Conservation (phyloP, 2,329 filamentous ascomycete genomes). For the Ceratocystis alfenasii region DNA sequence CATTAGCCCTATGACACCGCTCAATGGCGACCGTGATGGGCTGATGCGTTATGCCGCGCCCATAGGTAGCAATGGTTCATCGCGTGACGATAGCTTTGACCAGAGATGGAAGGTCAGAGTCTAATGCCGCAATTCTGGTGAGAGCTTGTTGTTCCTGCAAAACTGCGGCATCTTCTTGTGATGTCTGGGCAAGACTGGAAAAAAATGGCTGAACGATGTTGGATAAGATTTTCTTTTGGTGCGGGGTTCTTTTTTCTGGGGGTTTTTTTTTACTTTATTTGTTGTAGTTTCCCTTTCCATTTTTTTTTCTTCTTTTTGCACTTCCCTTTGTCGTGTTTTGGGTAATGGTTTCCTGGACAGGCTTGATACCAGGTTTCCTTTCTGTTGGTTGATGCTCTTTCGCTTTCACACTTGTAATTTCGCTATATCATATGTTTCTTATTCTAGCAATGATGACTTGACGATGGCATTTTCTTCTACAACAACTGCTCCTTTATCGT, state of each 20-base stretch:
- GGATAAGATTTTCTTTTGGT: not conserved
- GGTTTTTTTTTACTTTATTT: conserved; percentile 2
- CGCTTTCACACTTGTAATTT: conserved; percentile 1
- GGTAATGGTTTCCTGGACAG: conserved; percentile 1
- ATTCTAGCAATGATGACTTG: conserved; percentile 6
- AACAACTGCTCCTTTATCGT: not conserved
- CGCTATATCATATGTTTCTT: not conserved
- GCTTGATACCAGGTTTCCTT: conserved; percentile 8
- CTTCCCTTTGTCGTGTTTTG: not conserved
- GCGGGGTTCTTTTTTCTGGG: not conserved
- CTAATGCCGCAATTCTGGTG: not conserved
- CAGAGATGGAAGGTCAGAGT: not conserved
- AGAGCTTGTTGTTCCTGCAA: not conserved
- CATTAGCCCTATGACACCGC: conserved; percentile 25
- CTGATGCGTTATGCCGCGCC: conserved; percentile 32
- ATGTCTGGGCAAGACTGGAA: not conserved
- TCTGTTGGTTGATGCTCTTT: conserved; percentile 5
- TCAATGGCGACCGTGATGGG: conserved; percentile 26
- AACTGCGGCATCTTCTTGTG: not conserved
- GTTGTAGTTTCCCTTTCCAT: not conserved
- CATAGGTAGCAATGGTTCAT: conserved; percentile 23
- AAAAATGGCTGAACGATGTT: conserved; percentile 5
- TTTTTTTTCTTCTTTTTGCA: not conserved
- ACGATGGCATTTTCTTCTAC: conserved; percentile 2
- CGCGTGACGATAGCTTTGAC: not conserved